A percentile compares a stretch with the other conserved stretches of the same genome.
Evolutionary conservation across 2,329 filamentous ascomycete species (phyloP).

Genomic region (Trichoderma pleuroti): DNA sequence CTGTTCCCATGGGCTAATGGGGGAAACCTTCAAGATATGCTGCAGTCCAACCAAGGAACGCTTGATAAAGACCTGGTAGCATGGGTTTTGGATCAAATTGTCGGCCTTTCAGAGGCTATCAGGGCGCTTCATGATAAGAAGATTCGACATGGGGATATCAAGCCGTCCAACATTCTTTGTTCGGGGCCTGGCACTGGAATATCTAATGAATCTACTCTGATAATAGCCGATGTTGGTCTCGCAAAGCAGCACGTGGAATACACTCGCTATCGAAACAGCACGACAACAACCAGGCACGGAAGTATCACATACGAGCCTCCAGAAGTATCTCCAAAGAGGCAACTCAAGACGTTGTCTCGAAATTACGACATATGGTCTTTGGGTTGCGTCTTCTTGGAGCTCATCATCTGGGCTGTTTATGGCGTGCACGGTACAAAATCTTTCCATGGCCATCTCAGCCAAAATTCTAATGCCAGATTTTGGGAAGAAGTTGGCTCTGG

Average conservation of each 20-base stretch:
- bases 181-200: background rate
- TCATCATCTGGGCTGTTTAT: background rate
- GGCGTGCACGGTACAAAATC: rapidly evolving
- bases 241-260: background rate
- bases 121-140: background rate
- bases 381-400: background rate
- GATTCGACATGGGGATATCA: background rate
- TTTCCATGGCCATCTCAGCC: background rate
- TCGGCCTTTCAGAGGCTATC: background rate
- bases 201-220: background rate
- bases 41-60: background rate
- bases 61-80: background rate
- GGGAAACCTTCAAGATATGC: background rate
- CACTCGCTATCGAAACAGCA: background rate
- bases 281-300: background rate
- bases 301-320: background rate
- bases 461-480: background rate
- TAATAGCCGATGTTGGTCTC: background rate
- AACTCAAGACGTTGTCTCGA: background rate
- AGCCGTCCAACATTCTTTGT: background rate
- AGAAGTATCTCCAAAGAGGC: background rate
- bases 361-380: background rate
- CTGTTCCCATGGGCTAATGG: slow-evolving; percentile 1
- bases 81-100: background rate
- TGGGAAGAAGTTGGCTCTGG: background rate